These are phyloP conservation scores for Monosporascus sp. DNA, from an alignment of 2,329 filamentous ascomycete genomes.

Conservation along the genomic window DNA sequence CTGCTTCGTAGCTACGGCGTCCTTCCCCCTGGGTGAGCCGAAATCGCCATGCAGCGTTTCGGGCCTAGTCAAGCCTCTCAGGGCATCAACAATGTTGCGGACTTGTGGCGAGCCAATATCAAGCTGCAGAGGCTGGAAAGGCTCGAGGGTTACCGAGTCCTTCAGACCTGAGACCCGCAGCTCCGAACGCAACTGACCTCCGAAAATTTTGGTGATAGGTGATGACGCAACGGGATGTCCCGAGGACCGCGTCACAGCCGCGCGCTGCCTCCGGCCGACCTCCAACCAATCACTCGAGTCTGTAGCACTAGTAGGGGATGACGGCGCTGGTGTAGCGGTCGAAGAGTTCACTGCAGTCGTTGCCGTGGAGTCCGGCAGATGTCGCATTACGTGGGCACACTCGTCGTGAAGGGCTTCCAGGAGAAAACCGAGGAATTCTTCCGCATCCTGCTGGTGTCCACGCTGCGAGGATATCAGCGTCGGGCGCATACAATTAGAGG, in stretches of 20 bases:
- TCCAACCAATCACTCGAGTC: slow-evolving; percentile 76
- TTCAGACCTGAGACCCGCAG: slow-evolving; percentile 81
- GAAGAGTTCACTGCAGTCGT: slow-evolving; percentile 26
- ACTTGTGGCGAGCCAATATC: slow-evolving; percentile 87
- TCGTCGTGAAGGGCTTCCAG: slow-evolving; percentile 92
- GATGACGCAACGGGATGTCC: slow-evolving; percentile 68
- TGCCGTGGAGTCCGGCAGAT: slow-evolving; percentile 27
- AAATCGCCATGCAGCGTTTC: slow-evolving; percentile 85
- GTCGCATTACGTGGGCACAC: slow-evolving; percentile 70
- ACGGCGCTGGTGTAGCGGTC: slow-evolving; percentile 29
- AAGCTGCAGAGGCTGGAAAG: slow-evolving; percentile 89
- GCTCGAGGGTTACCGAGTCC: slow-evolving; percentile 85
- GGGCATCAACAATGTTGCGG: slow-evolving; percentile 84
- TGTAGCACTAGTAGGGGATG: slow-evolving; percentile 38
- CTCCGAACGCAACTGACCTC: slow-evolving; percentile 84
- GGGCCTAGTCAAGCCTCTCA: slow-evolving; percentile 76
- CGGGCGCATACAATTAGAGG: background rate
- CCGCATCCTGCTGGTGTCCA: slow-evolving; percentile 94
- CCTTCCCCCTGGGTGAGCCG: slow-evolving; percentile 69
- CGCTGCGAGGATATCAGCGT: slow-evolving; percentile 46
- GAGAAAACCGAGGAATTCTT: slow-evolving; percentile 92
- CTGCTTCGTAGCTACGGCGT: slow-evolving; percentile 81
- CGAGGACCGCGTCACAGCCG: slow-evolving; percentile 80
- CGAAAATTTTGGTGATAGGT: slow-evolving; percentile 90
- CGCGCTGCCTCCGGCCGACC: slow-evolving; percentile 85